phyloP scores from a whole-genome alignment of 106 monocot species.

The Iris macrosiphon region DNA sequence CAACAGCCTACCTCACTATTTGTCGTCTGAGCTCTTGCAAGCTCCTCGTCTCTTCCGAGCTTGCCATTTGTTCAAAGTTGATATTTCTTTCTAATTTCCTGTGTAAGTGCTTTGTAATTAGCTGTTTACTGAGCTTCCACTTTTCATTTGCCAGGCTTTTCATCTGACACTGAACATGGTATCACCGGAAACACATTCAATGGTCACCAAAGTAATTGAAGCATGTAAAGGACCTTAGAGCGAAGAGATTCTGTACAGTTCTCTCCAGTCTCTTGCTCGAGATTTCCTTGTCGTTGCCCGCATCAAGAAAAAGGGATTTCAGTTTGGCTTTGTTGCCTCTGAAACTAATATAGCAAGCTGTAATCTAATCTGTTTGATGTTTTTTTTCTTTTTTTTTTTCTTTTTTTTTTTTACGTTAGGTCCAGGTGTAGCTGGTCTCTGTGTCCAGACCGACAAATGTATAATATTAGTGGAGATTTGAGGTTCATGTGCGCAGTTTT shows the following conservation, averaged over 20 bases:
- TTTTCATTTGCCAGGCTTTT: constrained; percentile 47
- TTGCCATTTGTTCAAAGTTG: too few species aligned
- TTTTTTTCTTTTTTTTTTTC: background rate
- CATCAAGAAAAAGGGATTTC: background rate
- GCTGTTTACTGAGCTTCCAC: background rate
- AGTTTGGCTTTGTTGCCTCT: background rate
- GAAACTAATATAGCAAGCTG: constrained; percentile 1
- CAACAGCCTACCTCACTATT: too few species aligned
- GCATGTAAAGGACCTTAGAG: constrained; percentile 61
- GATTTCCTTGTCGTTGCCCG: background rate
- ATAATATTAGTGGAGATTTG: background rate
- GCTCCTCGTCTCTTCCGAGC: too few species aligned
- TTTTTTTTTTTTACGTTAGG: constrained; percentile 1
- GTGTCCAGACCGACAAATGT: background rate
- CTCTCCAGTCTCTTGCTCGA: background rate
- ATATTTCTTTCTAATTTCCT: too few species aligned
- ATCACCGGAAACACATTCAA: constrained; percentile 74
- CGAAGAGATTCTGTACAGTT: constrained; percentile 53
- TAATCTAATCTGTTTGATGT: constrained; percentile 8
- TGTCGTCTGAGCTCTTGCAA: too few species aligned
- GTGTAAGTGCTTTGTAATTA: too few species aligned
- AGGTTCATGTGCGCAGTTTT: background rate
- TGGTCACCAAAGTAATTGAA: constrained; percentile 74
- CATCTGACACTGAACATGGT: constrained; percentile 87
- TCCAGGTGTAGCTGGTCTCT: background rate